Evolutionary conservation across 1,139 yeast species (phyloP), one percentile per base, ranked within the genome.

Genomic region (Sugiyamaella neomexicana): DNA sequence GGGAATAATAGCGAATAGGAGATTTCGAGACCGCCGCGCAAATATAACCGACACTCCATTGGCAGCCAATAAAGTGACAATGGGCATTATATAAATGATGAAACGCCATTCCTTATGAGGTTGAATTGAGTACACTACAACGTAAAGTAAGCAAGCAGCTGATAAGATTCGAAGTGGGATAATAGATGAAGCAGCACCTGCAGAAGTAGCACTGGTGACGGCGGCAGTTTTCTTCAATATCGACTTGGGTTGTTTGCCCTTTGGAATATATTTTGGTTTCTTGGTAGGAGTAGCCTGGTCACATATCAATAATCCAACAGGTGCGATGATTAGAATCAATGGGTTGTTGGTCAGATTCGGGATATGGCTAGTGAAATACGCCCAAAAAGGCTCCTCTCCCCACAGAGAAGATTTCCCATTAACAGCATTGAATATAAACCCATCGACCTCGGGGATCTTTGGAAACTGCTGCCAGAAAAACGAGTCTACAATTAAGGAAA

Each of bases 81-180:
- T 74, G 1, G 98, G 97, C 9, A 85, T 72, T 0, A 83, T 75
- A 66, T 91, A 93, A 13, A 86, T 73, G 51, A 93, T 82, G 63
- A 91, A 93, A 62, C 98, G 79, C 96, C 96, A 89, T 73, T 93
- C 98, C 68, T 91, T 93, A 64, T 91, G 98, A 1, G 95, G 93
- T 68, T 87, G 95, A 54, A 85, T 68, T 0, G 97, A 90, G 79
- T 90, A 79, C 1, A 80, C 67, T 1, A 75, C 62, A 31, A 89
- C 77, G 66, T 75, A 91, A 9, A 81, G 38, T 1, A 83, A 38
- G 0, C 86, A 72, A 0, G 89, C 74, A 7, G 76, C 61, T 0
- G 78, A 72, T 10, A 77, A 61, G 3, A 77, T 65, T 25, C 73
- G 74, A 48, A 79, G 61, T 5, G 58, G 38, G 71, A 68, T 34